Conservation (phyloP, 2,329 filamentous ascomycete genomes). For the Lanzia echinophila region DNA sequence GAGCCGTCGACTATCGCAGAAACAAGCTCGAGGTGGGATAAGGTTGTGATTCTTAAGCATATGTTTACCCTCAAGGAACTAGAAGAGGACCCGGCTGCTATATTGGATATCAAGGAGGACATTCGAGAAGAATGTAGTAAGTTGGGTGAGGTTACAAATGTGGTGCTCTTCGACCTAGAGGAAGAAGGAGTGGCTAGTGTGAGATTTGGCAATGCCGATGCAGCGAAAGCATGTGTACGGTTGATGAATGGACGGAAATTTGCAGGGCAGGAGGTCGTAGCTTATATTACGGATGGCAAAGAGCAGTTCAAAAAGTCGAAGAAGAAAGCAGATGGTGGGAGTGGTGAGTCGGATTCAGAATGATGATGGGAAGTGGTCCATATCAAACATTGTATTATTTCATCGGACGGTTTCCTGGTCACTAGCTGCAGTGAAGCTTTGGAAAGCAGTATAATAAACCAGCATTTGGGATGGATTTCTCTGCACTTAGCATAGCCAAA, state of each 20-base stretch:
- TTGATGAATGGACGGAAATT: slow-evolving; percentile 78
- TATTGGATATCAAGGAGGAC: slow-evolving; percentile 91
- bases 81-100: slow-evolving; percentile 73
- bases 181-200: slow-evolving; percentile 78
- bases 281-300: slow-evolving; percentile 61
- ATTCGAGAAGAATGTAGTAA: slow-evolving; percentile 85
- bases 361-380: not conserved
- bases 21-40: slow-evolving; percentile 58
- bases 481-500: too few relatives aligned
- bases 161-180: slow-evolving; percentile 85
- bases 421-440: too few relatives aligned
- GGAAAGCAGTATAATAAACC: too few relatives aligned
- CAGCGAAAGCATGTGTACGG: slow-evolving; percentile 65
- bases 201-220: slow-evolving; percentile 65
- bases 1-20: slow-evolving; percentile 56
- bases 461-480: too few relatives aligned
- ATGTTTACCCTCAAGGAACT: slow-evolving; percentile 89
- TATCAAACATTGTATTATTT: too few relatives aligned
- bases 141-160: slow-evolving; percentile 81
- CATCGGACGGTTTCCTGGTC: too few relatives aligned
- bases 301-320: slow-evolving; percentile 69
- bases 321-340: slow-evolving; percentile 38
- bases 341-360: slow-evolving; percentile 1
- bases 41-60: slow-evolving; percentile 79
- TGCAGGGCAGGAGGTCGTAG: slow-evolving; percentile 63